phyloP scores from a whole-genome alignment of 306 rosid genomes.

The Carpinus fangiana region DNA sequence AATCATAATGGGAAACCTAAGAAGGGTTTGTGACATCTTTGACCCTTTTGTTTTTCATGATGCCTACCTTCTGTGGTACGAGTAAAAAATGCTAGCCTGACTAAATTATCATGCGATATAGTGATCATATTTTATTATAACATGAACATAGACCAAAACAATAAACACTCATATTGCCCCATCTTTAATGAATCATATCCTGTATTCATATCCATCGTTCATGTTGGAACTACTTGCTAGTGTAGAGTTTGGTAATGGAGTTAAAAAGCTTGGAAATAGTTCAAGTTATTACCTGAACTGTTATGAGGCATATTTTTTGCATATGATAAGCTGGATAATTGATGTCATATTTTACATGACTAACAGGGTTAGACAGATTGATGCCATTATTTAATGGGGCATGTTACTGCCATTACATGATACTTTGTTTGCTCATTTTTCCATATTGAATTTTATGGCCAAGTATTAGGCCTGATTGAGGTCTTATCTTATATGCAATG shows the following conservation, averaged over 20 bases:
- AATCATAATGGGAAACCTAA: not conserved
- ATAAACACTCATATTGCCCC: not conserved
- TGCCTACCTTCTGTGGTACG: not conserved
- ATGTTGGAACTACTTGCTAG: not conserved
- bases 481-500: slow-evolving; percentile 13
- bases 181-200: not conserved
- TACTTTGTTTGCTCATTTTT: not conserved
- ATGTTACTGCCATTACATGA: not conserved
- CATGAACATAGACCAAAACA: not conserved
- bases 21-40: not conserved
- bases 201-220: not conserved
- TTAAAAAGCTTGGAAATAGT: not conserved
- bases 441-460: not conserved
- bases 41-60: not conserved
- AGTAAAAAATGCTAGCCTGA: not conserved
- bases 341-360: not conserved
- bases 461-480: slow-evolving; percentile 8
- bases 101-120: not conserved
- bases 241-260: not conserved
- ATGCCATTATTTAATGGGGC: not conserved
- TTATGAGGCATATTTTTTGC: not conserved
- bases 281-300: not conserved
- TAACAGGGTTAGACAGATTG: not conserved
- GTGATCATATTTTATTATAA: no score
- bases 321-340: not conserved